phyloP scores from a whole-genome alignment of 1,284 basidiomycete species.

The Ganoderma meredithae region DNA sequence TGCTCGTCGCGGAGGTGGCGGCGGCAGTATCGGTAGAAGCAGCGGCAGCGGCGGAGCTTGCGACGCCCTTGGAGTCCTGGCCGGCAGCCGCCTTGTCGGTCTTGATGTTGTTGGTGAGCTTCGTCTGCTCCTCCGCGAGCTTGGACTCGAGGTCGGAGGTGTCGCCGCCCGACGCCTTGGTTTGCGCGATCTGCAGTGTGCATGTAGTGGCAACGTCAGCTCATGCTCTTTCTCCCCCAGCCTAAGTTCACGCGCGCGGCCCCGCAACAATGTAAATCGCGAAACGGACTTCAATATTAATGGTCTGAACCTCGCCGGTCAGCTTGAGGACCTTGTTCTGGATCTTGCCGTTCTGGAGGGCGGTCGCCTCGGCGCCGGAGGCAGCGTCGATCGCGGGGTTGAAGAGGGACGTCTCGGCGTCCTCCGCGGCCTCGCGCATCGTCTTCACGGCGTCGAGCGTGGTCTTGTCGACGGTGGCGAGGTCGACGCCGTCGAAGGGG shows the following conservation, averaged over 20 bases:
- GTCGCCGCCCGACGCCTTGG: slow-evolving; percentile 45
- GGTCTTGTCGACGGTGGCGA: slow-evolving; percentile 40
- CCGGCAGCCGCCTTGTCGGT: slow-evolving; percentile 45
- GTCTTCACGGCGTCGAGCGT: slow-evolving; percentile 46
- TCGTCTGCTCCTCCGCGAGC: slow-evolving; percentile 44
- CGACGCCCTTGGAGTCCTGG: slow-evolving; percentile 43
- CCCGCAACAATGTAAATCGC: too few species aligned
- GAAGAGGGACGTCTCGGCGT: slow-evolving; percentile 53
- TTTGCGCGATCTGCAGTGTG: slow-evolving; percentile 51
- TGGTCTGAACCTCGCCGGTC: slow-evolving; percentile 48
- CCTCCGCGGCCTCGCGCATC: slow-evolving; percentile 55
- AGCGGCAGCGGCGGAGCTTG: slow-evolving; percentile 16
- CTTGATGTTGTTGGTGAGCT: slow-evolving; percentile 48
- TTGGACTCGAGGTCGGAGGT: slow-evolving; percentile 41
- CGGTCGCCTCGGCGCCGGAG: slow-evolving; percentile 46
- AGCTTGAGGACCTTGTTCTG: slow-evolving; percentile 62
- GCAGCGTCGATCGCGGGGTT: slow-evolving; percentile 53
- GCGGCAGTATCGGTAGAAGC: not conserved
- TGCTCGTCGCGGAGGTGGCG: not conserved
- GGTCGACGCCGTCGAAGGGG: slow-evolving; percentile 49
- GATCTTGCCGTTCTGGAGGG: slow-evolving; percentile 54
- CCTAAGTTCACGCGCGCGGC: too few species aligned
- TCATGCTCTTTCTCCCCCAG: too few species aligned
- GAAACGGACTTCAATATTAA: slow-evolving; percentile 48
- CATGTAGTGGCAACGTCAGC: too few species aligned